Evolutionary conservation across 1,284 basidiomycete species (phyloP).

Genomic region (Cystobasidium pallidum): DNA sequence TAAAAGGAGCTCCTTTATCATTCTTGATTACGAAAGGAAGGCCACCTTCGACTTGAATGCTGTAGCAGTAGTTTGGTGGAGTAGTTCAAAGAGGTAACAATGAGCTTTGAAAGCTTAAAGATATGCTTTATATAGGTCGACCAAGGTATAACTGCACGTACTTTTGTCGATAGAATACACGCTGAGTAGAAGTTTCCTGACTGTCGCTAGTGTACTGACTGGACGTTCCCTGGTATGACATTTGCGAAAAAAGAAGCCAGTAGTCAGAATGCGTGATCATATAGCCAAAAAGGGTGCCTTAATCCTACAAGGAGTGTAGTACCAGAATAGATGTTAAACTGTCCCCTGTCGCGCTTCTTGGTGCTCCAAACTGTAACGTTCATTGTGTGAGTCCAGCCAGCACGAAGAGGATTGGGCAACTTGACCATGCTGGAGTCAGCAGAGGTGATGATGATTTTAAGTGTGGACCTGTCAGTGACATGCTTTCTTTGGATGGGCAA

Average conservation of each 20-base stretch:
- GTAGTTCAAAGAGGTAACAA: background rate
- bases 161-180: slow-evolving; percentile 19
- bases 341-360: slow-evolving; percentile 15
- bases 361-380: slow-evolving; percentile 21
- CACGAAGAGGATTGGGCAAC: slow-evolving; percentile 5
- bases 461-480: background rate
- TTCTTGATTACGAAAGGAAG: slow-evolving; percentile 28
- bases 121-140: no score
- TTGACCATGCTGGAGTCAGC: slow-evolving; percentile 8
- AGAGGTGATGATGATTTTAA: background rate
- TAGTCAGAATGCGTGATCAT: no score
- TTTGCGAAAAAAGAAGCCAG: background rate
- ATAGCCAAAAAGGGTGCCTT: background rate
- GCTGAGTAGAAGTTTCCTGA: slow-evolving; percentile 12
- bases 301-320: slow-evolving; percentile 4
- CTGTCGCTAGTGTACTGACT: slow-evolving; percentile 10
- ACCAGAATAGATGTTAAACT: slow-evolving; percentile 19
- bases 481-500: background rate
- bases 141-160: no score
- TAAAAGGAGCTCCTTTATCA: slow-evolving; percentile 18
- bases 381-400: slow-evolving; percentile 8
- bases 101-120: background rate
- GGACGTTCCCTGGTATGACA: slow-evolving; percentile 6
- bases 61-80: background rate
- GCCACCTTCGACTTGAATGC: slow-evolving; percentile 1